A percentile compares a stretch with the other conserved stretches of the same genome.
Conservation (phyloP, 2,329 filamentous ascomycete species). For the Paecilomyces dactylethromorphus region DNA sequence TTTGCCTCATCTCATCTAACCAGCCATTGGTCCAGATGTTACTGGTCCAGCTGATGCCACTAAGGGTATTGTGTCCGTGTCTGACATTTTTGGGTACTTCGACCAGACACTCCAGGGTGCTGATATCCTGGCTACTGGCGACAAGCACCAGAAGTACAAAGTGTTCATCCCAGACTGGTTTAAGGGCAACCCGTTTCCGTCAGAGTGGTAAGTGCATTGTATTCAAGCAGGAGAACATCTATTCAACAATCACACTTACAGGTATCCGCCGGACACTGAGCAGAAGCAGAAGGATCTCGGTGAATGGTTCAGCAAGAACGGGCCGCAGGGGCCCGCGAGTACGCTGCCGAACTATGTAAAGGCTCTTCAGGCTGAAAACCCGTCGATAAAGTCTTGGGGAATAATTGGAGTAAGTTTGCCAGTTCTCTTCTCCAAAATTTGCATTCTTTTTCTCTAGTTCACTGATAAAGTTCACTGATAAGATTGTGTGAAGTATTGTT, state of each 20-base stretch:
- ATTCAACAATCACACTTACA: background rate
- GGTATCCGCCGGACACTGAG: conserved; percentile 47
- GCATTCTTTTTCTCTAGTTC: too few species aligned
- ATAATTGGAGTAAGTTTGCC: too few species aligned
- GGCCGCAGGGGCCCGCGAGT: conserved; percentile 31
- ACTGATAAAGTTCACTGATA: too few species aligned
- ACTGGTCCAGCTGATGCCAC: conserved; percentile 29
- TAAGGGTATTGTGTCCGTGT: conserved; percentile 45
- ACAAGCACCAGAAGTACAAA: background rate
- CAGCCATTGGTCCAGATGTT: background rate
- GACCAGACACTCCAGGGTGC: conserved; percentile 49
- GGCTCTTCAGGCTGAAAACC: too few species aligned
- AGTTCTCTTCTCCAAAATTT: too few species aligned
- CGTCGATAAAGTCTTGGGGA: too few species aligned
- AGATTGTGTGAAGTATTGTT: too few species aligned
- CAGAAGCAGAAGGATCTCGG: conserved; percentile 49
- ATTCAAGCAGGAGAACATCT: background rate
- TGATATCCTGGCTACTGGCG: conserved; percentile 42
- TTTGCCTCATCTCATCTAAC: too few species aligned
- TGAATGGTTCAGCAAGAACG: conserved; percentile 42
- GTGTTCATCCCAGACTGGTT: background rate
- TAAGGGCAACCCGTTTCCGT: background rate
- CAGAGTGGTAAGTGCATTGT: background rate
- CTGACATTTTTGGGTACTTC: conserved; percentile 52
- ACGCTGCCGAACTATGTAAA: conserved; percentile 14